Evolutionary conservation across 2,329 filamentous ascomycete species (phyloP).

Genomic region (Exophiala phaeomuriformis): DNA sequence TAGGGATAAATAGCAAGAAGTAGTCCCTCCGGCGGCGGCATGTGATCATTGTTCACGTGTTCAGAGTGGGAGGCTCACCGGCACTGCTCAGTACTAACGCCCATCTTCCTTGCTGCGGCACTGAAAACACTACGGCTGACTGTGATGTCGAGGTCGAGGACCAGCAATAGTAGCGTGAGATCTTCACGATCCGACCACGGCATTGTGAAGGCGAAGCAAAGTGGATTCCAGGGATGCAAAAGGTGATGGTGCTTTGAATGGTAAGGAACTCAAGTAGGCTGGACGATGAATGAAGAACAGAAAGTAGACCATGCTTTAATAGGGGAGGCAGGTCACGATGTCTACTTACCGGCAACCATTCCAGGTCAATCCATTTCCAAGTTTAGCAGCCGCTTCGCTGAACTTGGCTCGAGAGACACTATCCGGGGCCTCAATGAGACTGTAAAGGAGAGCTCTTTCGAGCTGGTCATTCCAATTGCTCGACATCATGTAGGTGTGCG

Average conservation of each 20-base stretch:
- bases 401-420: conserved; percentile 9
- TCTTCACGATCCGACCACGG: conserved; percentile 3
- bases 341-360: conserved; percentile 14
- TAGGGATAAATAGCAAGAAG: too few species aligned
- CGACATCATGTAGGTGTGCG: background rate
- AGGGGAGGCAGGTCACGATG: background rate
- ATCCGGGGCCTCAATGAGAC: conserved; percentile 12
- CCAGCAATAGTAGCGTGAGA: conserved; percentile 2
- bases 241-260: background rate
- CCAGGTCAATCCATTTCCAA: conserved; percentile 9
- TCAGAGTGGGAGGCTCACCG: background rate
- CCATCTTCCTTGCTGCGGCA: background rate
- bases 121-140: conserved; percentile 6
- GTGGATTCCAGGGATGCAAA: background rate
- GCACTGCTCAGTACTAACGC: conserved; percentile 5
- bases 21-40: too few species aligned
- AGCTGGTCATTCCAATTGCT: conserved; percentile 11
- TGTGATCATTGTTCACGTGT: too few species aligned
- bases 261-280: background rate
- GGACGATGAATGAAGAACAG: background rate
- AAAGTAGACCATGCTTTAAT: background rate
- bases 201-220: background rate
- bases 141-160: conserved; percentile 5
- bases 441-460: conserved; percentile 15
- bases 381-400: conserved; percentile 5